Percentiles rank a stretch among this genome's conserved stretches.
Evolutionary conservation across 2,329 filamentous ascomycete genomes (phyloP).

Genomic region (Fusarium sp.): DNA sequence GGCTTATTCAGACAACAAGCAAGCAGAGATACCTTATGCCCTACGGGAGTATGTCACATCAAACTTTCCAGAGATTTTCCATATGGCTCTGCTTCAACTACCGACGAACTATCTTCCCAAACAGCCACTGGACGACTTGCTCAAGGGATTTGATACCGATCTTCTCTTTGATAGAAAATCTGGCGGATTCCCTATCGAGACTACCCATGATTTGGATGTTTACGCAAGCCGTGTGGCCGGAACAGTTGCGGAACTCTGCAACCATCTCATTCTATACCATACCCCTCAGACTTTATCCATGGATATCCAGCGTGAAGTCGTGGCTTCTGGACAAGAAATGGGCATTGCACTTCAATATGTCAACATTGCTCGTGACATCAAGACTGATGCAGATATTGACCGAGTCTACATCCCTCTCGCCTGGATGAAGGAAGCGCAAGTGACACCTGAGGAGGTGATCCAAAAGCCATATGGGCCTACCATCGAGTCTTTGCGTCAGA

Average conservation of each 20-base stretch:
- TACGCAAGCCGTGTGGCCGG: conserved; percentile 80
- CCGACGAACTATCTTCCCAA: conserved; percentile 70
- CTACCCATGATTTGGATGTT: conserved; percentile 70
- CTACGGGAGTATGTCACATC: conserved; percentile 57
- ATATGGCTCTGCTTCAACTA: conserved; percentile 71
- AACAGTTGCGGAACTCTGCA: conserved; percentile 78
- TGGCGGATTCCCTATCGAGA: conserved; percentile 67
- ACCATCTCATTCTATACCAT: conserved; percentile 77
- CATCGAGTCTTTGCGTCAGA: conserved; percentile 65
- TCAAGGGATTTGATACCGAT: conserved; percentile 80
- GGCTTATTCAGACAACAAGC: conserved; percentile 43
- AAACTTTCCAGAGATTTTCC: conserved; percentile 67
- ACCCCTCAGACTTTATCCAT: conserved; percentile 48
- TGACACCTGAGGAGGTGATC: conserved; percentile 70
- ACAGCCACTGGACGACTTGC: conserved; percentile 73
- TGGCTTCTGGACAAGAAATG: conserved; percentile 74
- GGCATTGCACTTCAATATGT: conserved; percentile 83
- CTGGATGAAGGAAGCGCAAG: conserved; percentile 73
- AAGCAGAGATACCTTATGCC: not conserved
- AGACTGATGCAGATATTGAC: conserved; percentile 73
- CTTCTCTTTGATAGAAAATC: conserved; percentile 63
- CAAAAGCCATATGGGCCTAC: conserved; percentile 56
- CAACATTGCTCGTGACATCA: conserved; percentile 83
- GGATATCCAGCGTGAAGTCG: conserved; percentile 53
- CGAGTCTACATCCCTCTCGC: conserved; percentile 77